Evolutionary conservation across 305 asterid genomes (phyloP).

Genomic region (Coffea humblotiana): DNA sequence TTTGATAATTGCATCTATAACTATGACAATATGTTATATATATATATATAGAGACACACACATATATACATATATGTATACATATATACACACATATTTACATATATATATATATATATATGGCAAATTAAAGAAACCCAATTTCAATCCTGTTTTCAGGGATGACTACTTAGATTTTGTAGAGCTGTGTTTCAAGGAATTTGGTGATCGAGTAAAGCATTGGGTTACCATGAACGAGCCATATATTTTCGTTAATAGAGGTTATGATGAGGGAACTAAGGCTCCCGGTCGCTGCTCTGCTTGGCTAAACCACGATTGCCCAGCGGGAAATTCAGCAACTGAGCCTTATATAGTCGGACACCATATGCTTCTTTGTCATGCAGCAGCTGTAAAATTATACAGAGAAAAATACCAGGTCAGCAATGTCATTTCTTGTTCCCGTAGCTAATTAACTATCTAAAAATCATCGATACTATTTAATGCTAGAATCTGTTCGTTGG

Average conservation of each 20-base stretch:
- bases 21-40: no score
- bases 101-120: no score
- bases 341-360: constrained; percentile 66
- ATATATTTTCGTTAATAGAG: constrained; percentile 32
- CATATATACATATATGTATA: no score
- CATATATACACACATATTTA: no score
- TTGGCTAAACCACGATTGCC: constrained; percentile 27
- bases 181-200: constrained; percentile 53
- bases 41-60: no score
- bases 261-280: constrained; percentile 36
- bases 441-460: no score
- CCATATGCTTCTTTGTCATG: constrained; percentile 46
- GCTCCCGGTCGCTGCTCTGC: constrained; percentile 56
- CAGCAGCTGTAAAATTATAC: constrained; percentile 37
- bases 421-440: neutral
- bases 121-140: neutral
- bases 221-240: constrained; percentile 68
- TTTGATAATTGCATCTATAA: no score
- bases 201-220: constrained; percentile 55
- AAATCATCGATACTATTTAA: neutral
- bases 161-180: constrained; percentile 48
- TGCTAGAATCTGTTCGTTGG: no score
- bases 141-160: constrained; percentile 25
- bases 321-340: constrained; percentile 44
- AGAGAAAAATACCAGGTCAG: constrained; percentile 43